Evolutionary conservation across 306 rosid species (phyloP).

Genomic region (Pterocarpus santalinus): DNA sequence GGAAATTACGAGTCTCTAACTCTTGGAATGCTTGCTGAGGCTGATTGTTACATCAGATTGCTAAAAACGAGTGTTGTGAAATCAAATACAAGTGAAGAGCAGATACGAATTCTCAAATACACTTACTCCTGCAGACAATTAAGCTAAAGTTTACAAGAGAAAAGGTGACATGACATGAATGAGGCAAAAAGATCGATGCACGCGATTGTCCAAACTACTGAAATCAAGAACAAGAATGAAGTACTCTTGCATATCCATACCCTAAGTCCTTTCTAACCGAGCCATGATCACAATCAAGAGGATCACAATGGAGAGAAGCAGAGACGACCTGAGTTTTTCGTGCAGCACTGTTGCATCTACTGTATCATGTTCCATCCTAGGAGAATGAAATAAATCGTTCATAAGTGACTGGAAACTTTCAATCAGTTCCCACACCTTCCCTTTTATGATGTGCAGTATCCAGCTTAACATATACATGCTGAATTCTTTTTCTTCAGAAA

Average conservation of each 20-base stretch:
- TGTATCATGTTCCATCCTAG: conserved; percentile 36
- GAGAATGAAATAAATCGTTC: conserved; percentile 54
- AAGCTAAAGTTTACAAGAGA: no score
- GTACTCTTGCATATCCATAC: background rate
- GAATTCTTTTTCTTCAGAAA: conserved; percentile 48
- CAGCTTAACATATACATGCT: conserved; percentile 48
- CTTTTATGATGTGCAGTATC: conserved; percentile 57
- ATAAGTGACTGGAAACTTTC: conserved; percentile 60
- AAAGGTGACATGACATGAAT: background rate
- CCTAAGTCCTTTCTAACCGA: conserved; percentile 47
- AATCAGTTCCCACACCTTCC: conserved; percentile 60
- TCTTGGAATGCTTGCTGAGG: background rate
- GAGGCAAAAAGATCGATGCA: background rate
- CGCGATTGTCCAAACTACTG: background rate
- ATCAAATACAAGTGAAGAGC: no score
- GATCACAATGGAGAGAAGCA: conserved; percentile 62
- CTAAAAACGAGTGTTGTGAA: background rate
- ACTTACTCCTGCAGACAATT: no score
- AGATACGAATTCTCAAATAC: no score
- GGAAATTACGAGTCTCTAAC: background rate
- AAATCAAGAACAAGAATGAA: background rate
- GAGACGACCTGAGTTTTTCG: conserved; percentile 66
- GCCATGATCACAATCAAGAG: conserved; percentile 62
- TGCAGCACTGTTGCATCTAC: conserved; percentile 41
- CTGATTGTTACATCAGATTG: background rate